phyloP scores from a whole-genome alignment of 345 rosid genomes.

The Citrus hindsii region DNA sequence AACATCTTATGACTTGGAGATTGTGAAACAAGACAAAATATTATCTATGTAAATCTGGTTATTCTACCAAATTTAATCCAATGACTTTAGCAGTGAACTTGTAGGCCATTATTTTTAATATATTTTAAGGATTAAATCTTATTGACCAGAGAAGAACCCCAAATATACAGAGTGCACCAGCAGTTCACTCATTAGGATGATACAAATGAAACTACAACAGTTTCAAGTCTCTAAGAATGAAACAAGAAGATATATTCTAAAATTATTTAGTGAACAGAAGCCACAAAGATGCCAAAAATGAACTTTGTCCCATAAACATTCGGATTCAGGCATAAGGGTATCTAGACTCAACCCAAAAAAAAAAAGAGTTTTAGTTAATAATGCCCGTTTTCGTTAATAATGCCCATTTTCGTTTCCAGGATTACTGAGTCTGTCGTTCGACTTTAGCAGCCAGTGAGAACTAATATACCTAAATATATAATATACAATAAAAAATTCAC shows the following conservation, averaged over 20 bases:
- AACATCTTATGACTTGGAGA: neutral
- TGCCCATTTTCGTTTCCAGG: too few species aligned
- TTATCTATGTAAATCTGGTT: neutral
- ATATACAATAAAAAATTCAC: neutral
- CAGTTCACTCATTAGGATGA: neutral
- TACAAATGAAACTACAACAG: neutral
- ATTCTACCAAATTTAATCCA: neutral
- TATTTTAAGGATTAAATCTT: neutral
- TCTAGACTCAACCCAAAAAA: neutral
- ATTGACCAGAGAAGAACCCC: neutral
- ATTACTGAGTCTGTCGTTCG: neutral
- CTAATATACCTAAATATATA: neutral
- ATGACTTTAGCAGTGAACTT: neutral
- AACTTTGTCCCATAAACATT: neutral
- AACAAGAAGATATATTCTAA: neutral
- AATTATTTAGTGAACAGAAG: neutral
- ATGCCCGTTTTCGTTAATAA: neutral
- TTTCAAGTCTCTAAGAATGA: neutral
- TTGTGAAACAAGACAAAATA: neutral
- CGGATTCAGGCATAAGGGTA: neutral
- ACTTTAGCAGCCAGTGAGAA: neutral
- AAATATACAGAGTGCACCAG: neutral
- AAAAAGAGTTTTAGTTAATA: neutral
- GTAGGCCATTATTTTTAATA: neutral
- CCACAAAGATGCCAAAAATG: neutral